Evolutionary conservation across 345 rosid species (phyloP), one percentile per base, ranked within the genome.

Genomic region (Turritis glabra): DNA sequence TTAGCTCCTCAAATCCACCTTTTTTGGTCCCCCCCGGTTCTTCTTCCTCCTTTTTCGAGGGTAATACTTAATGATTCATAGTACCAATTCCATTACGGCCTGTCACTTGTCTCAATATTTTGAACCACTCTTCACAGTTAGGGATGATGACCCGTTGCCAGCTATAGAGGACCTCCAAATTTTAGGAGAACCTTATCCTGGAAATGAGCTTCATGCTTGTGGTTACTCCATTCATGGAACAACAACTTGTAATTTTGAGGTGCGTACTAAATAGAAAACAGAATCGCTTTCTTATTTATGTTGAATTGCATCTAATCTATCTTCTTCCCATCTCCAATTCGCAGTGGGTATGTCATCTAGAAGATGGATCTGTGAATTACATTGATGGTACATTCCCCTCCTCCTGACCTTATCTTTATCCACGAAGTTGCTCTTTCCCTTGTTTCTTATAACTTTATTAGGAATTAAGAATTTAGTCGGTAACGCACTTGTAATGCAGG

Each of bases 191-290:
- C 87, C 99, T 82, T 86, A 83, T 85, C 99, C 99, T 61, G 99
- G 99, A 76, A 77, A 81, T 80, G 95, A 89, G 77, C 97, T 96
- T 70, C 97, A 89, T 85, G 99, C 99, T 32, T 84, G 84, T 65
- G 99, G 99, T 77, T 92, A 75, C 80, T 96, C 99, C 64, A 82
- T 86, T 64, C 88, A 96, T 86, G 99, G 99, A 85, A 96, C 99
- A 62, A 96, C 96, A 69, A 92, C 95, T 76, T 96, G 99, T 87
- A 96, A 96, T 77, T 96, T 96, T 75, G 98, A 96, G 98, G 99
- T 90, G 78, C 33, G 51, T 58, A 57, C 77, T 71, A n/a, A 18
- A 35, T n/a, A 66, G 37, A 30, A 17, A 21, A 78, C 14, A 58
- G 61, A 15, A 51, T 46, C 19, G 18, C 14, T 72, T 66, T 66